Base-by-base conservation (phyloP, 129 eudicot species). In the Deinandra increscens region DNA sequence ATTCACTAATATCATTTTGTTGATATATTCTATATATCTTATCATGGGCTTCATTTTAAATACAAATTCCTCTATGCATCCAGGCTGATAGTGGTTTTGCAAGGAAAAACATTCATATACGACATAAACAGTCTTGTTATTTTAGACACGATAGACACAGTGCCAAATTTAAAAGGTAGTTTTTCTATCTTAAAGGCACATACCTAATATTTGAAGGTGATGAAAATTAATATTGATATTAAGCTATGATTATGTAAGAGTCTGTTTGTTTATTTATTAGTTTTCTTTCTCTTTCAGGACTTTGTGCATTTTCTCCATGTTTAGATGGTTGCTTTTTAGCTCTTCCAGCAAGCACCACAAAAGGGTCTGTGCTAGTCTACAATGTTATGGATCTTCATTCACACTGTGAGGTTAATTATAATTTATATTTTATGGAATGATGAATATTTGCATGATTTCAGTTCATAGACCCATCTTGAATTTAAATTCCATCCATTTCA, bases 81-180 rank as follows among this genome's bases (percentile, higher is more conserved):
- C 95, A 93, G 99, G 79, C 74, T 93, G 67, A 78, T 89, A 60
- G 99, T 93, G 75, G 83, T 89, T 69, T 85, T 93, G 78, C 88
- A 82, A 78, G 97, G 84, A 51, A 82, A 93, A 81, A 75, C 95
- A 43, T 93, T 81, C 74, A 87, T 93, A 77, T 93, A 93, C 85
- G 97, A 93, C 81, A 84, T 81, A 64, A 86, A 83, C 65, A 89
- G 77, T 72, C 83, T 89, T 5, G 78, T 81, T 72, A 85, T 89
- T 78, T 75, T 89, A 79, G 89, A 80, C 70, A 87, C 91, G 38
- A 83, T 93, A 58, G 97, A 89, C 69, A 93, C 97, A 11, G 95
- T 93, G 80, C 97, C 97, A 68, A 93, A 93, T 74, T 49, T 63
- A 43, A 90, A 85, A 83, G 99, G 99, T 89, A 59, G 66, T 31